Percentiles rank a stretch among this genome's conserved stretches.
Conservation (phyloP, 1,284 basidiomycete genomes). For the Pascua sp. region DNA sequence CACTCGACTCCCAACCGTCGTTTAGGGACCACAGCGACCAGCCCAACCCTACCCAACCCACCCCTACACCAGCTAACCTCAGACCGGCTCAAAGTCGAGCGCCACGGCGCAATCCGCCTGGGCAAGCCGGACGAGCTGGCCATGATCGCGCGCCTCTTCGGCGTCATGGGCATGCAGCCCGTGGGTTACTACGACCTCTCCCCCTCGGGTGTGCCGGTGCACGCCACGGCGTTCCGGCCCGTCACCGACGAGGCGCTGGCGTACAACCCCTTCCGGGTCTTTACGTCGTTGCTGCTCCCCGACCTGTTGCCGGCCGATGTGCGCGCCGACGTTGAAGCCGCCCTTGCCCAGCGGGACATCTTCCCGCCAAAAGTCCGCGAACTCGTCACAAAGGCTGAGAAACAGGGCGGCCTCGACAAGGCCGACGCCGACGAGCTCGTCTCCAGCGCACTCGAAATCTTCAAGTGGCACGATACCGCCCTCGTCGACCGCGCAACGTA, state of each 20-base stretch:
- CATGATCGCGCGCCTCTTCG: constrained; percentile 47
- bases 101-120: constrained; percentile 52
- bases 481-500: constrained; percentile 42
- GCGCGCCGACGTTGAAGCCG: constrained; percentile 30
- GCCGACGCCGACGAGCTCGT: constrained; percentile 39
- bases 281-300: constrained; percentile 47
- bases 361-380: constrained; percentile 38
- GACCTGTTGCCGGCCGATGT: constrained; percentile 43
- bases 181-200: constrained; percentile 52
- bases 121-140: constrained; percentile 46
- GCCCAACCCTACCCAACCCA: too few species aligned
- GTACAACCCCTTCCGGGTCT: constrained; percentile 50
- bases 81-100: constrained; percentile 48
- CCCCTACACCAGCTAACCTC: constrained; percentile 3
- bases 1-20: too few species aligned
- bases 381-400: constrained; percentile 41
- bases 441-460: constrained; percentile 45
- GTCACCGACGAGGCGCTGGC: constrained; percentile 32
- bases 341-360: constrained; percentile 42
- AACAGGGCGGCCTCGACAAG: constrained; percentile 27
- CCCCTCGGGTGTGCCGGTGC: constrained; percentile 48
- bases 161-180: constrained; percentile 47
- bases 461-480: constrained; percentile 49
- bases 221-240: constrained; percentile 51
- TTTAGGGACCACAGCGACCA: too few species aligned